phyloP scores from a whole-genome alignment of 1,139 yeast species.

The Wickerhamomyces sp. region DNA sequence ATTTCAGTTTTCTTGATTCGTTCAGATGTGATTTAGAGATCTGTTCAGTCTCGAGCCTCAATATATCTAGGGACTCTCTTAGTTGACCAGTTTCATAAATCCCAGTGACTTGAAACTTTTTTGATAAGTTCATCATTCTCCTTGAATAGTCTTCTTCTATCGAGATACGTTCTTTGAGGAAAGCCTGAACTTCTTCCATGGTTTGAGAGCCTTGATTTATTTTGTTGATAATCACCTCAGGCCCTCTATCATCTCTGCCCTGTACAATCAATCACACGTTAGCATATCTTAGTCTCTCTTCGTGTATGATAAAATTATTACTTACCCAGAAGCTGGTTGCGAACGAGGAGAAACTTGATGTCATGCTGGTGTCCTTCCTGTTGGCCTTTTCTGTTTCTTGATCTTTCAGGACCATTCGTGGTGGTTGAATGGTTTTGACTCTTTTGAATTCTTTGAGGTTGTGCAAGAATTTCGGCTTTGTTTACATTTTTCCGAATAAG shows the following conservation, averaged over 20 bases:
- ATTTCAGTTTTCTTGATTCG: constrained; percentile 38
- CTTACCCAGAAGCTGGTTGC: constrained; percentile 48
- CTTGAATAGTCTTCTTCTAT: constrained; percentile 73
- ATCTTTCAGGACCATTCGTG: too few relatives aligned
- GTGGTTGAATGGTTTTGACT: too few relatives aligned
- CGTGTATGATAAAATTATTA: background rate
- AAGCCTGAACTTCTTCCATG: constrained; percentile 37
- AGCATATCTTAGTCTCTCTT: background rate
- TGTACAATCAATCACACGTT: constrained; percentile 3
- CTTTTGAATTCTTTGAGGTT: too few relatives aligned
- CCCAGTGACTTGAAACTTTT: constrained; percentile 42
- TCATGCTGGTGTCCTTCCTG: too few relatives aligned
- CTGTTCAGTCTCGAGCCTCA: constrained; percentile 51
- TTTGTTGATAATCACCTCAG: constrained; percentile 40
- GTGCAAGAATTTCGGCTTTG: constrained; percentile 1
- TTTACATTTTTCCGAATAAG: constrained; percentile 20
- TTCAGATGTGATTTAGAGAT: constrained; percentile 43
- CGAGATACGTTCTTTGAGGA: constrained; percentile 43
- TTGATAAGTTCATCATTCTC: constrained; percentile 45
- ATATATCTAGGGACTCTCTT: constrained; percentile 53
- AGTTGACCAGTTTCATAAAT: constrained; percentile 55
- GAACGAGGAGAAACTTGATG: constrained; percentile 23
- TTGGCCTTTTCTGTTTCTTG: too few relatives aligned
- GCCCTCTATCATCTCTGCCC: constrained; percentile 49
- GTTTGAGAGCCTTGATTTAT: constrained; percentile 46